Conservation (phyloP, 1,284 basidiomycete genomes). For the Porodaedalea pini region DNA sequence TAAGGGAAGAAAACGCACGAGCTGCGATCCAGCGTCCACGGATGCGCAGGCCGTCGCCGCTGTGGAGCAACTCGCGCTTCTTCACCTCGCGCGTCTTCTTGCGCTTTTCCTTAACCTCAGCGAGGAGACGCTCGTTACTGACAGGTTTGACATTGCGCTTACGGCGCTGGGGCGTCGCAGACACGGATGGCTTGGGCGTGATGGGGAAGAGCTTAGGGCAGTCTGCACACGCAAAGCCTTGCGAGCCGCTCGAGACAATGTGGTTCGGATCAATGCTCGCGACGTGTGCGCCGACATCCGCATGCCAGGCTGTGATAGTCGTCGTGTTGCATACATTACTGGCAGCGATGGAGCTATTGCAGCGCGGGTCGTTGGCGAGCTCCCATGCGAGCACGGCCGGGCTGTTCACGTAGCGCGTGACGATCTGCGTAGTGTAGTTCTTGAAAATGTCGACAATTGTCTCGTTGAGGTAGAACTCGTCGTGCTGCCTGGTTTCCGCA, state of each 20-base stretch:
- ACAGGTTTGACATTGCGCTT: conserved; percentile 38
- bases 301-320: conserved; percentile 55
- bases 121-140: conserved; percentile 42
- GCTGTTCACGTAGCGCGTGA: conserved; percentile 50
- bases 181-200: conserved; percentile 34
- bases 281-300: conserved; percentile 43
- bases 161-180: conserved; percentile 37
- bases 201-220: conserved; percentile 55
- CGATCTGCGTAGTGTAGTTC: conserved; percentile 53
- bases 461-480: conserved; percentile 54
- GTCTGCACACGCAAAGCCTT: conserved; percentile 54
- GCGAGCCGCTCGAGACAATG: conserved; percentile 56
- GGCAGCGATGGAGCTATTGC: conserved; percentile 48
- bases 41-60: conserved; percentile 44
- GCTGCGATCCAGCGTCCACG: conserved; percentile 59
- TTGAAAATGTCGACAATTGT: conserved; percentile 48
- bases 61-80: conserved; percentile 28
- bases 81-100: conserved; percentile 35
- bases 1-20: conserved; percentile 32
- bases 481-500: conserved; percentile 40
- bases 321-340: conserved; percentile 43
- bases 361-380: conserved; percentile 63
- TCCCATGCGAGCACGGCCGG: conserved; percentile 58
- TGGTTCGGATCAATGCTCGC: conserved; percentile 56
- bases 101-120: conserved; percentile 43